Conservation (phyloP, 140 eudicot genomes). For the Cichorium intybus region DNA sequence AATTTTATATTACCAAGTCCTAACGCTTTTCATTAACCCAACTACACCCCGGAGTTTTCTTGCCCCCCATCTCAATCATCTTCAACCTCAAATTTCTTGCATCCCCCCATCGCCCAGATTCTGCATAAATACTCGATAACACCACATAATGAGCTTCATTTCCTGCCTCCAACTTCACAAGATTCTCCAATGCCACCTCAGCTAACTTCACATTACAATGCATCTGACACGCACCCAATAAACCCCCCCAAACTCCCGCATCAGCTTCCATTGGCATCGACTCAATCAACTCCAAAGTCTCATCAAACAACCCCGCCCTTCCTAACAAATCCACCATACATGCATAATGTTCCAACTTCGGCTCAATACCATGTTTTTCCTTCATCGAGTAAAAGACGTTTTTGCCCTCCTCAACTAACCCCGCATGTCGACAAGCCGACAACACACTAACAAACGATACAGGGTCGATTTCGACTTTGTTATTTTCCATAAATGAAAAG, state of each 20-base stretch:
- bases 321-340: constrained; percentile 75
- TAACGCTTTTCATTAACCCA: constrained; percentile 51
- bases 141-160: constrained; percentile 66
- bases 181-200: constrained; percentile 52
- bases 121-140: constrained; percentile 55
- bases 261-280: constrained; percentile 64
- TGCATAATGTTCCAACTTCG: constrained; percentile 63
- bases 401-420: constrained; percentile 54
- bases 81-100: constrained; percentile 50
- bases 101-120: constrained; percentile 60
- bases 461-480: constrained; percentile 46
- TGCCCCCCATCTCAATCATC: constrained; percentile 39
- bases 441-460: constrained; percentile 54
- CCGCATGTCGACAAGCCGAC: constrained; percentile 72
- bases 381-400: constrained; percentile 40
- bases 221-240: constrained; percentile 68
- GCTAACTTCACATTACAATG: constrained; percentile 56
- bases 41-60: constrained; percentile 58
- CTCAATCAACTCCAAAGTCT: constrained; percentile 42
- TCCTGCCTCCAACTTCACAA: constrained; percentile 51
- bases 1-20: too few species aligned
- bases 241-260: constrained; percentile 72
- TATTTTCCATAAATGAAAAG: constrained; percentile 46
- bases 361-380: constrained; percentile 38
- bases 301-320: constrained; percentile 58